Evolutionary conservation across 1,284 basidiomycete species (phyloP), one percentile per base, ranked within the genome.

Genomic region (Irpex sp.): DNA sequence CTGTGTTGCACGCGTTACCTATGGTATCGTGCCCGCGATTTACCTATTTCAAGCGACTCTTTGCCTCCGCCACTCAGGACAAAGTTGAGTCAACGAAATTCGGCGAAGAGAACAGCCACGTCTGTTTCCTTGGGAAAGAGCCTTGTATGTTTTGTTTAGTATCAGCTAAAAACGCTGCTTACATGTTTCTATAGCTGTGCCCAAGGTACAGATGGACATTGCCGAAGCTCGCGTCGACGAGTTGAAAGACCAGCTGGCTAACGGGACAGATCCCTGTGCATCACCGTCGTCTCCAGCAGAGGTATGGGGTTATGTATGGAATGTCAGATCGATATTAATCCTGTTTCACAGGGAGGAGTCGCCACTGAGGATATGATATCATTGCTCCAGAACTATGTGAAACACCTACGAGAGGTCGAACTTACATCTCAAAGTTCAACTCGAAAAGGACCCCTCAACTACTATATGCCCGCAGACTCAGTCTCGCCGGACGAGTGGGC

Each of bases 81-180:
- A 73, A 77, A 18, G 70, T 75, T 36, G 74, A 81, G 67, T 72
- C 74, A 64, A 89, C 80, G 73, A 97, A 96, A 74, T 99, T 99
- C 71, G 96, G 96, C 0, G 78, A 85, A 57, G 96, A 99, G 73
- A 75, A 85, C 61, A 90, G 91, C 1, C 96, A 99, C 72, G 81
- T 83, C 4, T 99, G 96, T 74, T 80, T 93, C 59, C 82, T 96
- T 47, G 90, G 91, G 2, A 83, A 85, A 64, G 84, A 90, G 70
- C 79, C 82, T 23, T 86, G 93, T 93, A 67, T 67, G 86, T 77
- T 58, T 51, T 23, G n/a, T 37, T 23, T 16, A 61, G 63, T 65
- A 51, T 55, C 6, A 12, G 8, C 47, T 5, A 5, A 35, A 4
- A 14, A 12, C 10, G 51, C 12, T 14, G 12, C 19, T 37, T 21